phyloP scores from a whole-genome alignment of 768 basidiomycete species.

The Tulasnella sp. region DNA sequence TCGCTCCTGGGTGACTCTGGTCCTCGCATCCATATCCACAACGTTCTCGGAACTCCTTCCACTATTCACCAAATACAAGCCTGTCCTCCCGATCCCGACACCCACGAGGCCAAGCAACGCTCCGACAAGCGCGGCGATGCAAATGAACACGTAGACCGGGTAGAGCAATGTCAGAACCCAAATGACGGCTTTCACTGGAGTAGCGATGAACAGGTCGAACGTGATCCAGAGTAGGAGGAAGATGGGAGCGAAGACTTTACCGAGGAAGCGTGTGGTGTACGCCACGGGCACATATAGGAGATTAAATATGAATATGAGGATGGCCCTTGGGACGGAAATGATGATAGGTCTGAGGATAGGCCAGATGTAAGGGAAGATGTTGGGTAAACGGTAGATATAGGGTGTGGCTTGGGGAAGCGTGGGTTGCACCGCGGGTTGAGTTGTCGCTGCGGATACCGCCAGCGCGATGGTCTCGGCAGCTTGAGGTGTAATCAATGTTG shows the following conservation, averaged over 20 bases:
- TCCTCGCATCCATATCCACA: background rate
- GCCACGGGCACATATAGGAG: background rate
- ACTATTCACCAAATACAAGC: background rate
- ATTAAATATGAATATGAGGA: background rate
- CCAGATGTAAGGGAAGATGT: slow-evolving; percentile 21
- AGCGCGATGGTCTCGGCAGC: background rate
- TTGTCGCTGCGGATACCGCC: background rate
- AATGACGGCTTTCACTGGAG: slow-evolving; percentile 34
- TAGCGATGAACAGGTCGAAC: slow-evolving; percentile 33
- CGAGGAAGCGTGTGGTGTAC: background rate
- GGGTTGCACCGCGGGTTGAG: background rate
- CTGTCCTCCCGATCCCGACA: background rate
- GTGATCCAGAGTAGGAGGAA: slow-evolving; percentile 33
- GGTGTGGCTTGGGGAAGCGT: background rate
- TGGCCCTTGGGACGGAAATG: background rate
- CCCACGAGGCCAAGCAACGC: slow-evolving; percentile 35
- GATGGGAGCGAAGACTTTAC: slow-evolving; percentile 40
- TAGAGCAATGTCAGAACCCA: slow-evolving; percentile 37
- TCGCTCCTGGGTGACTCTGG: background rate
- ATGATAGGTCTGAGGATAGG: slow-evolving; percentile 20
- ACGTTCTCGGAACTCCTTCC: too few species aligned
- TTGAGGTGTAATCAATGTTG: background rate
- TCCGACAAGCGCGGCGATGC: slow-evolving; percentile 45
- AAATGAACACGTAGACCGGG: slow-evolving; percentile 46
- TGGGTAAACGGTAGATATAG: background rate